Evolutionary conservation across 306 rosid genomes (phyloP), one percentile per base, ranked within the genome.

Genomic region (barrel medic (Medicago truncatula)): DNA sequence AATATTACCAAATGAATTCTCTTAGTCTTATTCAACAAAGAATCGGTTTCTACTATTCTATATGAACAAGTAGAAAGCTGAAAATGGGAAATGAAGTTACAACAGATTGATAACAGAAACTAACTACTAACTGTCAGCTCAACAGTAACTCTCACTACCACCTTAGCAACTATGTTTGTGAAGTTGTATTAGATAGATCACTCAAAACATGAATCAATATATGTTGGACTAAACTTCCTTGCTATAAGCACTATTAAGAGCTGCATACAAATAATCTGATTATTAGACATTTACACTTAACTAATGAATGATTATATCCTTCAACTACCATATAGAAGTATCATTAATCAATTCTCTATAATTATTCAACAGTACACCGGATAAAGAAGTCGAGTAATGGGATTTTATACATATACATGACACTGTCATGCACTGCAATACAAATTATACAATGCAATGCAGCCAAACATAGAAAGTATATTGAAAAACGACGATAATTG

Each of bases 321-420:
- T 68, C 53, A 25, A 47, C 44, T 50, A 58, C 21, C 5, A 67
- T 68, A 59, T 61, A 74, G 36, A 40, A 67, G 16, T 65, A 59
- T 36, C 23, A 80, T 38, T 16, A 20, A 41, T 56, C 18, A 54
- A 66, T 64, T 18, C 53, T 15, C 50, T 18, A 20, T 66, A 9
- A 43, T 43, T 8, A 12, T 13, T 25, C 67, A 40, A 61, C 50
- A 74, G 36, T 16, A 60, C 44, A 73, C 20, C 47, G 20, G 25
- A 54, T 77, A 52, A 76, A 60, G 41, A 81, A 71, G 63, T 67
- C 43, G 54, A n/a, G 13, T 23, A 20, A 10, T 23, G 16, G 0
- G 36, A 70, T 68, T 76, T 43, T 71, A 84, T 78, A 60, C 79
- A 40, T 39, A 88, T 84, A 82, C 59, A 53, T 53, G 59, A 20